Conservation (phyloP, 441 rosid species). For the Pelargonium australe region DNA sequence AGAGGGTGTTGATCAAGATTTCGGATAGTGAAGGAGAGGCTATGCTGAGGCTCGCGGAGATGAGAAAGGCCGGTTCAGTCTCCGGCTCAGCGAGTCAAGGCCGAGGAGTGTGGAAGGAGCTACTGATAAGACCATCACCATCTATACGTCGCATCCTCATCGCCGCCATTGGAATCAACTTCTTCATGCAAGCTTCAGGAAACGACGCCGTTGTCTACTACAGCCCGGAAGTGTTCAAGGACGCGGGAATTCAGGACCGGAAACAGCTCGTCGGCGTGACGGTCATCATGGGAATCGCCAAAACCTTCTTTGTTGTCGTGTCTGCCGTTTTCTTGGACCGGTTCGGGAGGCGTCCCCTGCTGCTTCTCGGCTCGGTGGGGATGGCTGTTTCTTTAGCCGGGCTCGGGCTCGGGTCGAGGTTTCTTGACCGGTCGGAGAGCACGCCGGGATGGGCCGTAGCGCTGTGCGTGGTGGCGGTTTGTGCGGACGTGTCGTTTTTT, state of each 20-base stretch:
- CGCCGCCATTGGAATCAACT: slow-evolving; percentile 45
- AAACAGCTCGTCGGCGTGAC: slow-evolving; percentile 42
- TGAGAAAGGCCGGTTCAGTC: slow-evolving; percentile 33
- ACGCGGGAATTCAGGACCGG: slow-evolving; percentile 34
- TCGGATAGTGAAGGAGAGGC: slow-evolving; percentile 44
- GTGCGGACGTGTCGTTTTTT: slow-evolving; percentile 39
- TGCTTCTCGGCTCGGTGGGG: slow-evolving; percentile 42
- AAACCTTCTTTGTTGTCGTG: slow-evolving; percentile 32
- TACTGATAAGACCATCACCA: slow-evolving; percentile 32
- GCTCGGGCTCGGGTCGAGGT: slow-evolving; percentile 35
- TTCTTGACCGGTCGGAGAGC: slow-evolving; percentile 17
- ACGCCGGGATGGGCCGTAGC: slow-evolving; percentile 14
- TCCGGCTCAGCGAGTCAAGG: slow-evolving; percentile 14
- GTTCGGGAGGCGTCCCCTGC: slow-evolving; percentile 42
- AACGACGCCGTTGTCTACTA: slow-evolving; percentile 56
- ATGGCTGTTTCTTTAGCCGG: slow-evolving; percentile 38
- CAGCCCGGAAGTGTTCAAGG: slow-evolving; percentile 49
- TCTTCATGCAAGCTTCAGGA: slow-evolving; percentile 68
- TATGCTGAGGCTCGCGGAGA: slow-evolving; percentile 34
- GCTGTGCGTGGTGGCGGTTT: slow-evolving; percentile 17
- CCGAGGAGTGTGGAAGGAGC: slow-evolving; percentile 47
- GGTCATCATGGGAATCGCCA: slow-evolving; percentile 47
- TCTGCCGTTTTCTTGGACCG: slow-evolving; percentile 47
- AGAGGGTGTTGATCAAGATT: slow-evolving; percentile 35
- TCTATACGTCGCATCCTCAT: slow-evolving; percentile 40